Evolutionary conservation across 2,329 filamentous ascomycete species (phyloP), one percentile per base, ranked within the genome.

Genomic region (Tolypocladium tundrense): DNA sequence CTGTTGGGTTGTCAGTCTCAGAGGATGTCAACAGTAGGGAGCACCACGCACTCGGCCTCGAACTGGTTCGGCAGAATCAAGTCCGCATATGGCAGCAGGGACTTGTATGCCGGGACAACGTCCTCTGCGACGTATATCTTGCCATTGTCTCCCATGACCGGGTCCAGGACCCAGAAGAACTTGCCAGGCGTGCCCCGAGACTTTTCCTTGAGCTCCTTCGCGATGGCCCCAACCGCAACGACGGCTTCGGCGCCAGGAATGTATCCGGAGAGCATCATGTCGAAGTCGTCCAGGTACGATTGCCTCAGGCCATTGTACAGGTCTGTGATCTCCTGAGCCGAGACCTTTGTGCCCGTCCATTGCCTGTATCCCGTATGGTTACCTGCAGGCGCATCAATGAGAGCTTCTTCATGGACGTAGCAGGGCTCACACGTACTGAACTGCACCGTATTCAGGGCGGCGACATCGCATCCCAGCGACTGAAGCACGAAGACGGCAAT

Each of bases 151-250:
- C 94, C 94, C 94, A 99, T 99, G 53, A 99, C 94, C 0, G 95
- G 94, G 71, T 99, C 94, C 33, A 99, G 81, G 3, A 96, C 90
- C 93, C 93, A 97, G 75, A 97, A 97, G 76, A 97, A 96, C 52
- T 81, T 85, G 0, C 91, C 89, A 0, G 88, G 86, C 39, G 78
- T 80, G 16, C 75, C 77, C 41, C 75, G 77, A 2, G 83, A 79
- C 65, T 85, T 87, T 56, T 81, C 77, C 69, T 88, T 88, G 60
- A 97, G 79, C 65, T 96, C 91, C 62, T 86, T 80, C 14, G 85
- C 94, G 63, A 99, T 96, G 57, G 80, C 79, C 10, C 93, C 94
- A 1, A 97, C 89, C 10, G 90, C 87, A 66, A 89, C 82, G 42
- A 99, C 90, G 1, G 88, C 88, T 9, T 88, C 85, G 0, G 92